Conservation (phyloP, 1,284 basidiomycete species). For the Ganoderma multipileum region DNA sequence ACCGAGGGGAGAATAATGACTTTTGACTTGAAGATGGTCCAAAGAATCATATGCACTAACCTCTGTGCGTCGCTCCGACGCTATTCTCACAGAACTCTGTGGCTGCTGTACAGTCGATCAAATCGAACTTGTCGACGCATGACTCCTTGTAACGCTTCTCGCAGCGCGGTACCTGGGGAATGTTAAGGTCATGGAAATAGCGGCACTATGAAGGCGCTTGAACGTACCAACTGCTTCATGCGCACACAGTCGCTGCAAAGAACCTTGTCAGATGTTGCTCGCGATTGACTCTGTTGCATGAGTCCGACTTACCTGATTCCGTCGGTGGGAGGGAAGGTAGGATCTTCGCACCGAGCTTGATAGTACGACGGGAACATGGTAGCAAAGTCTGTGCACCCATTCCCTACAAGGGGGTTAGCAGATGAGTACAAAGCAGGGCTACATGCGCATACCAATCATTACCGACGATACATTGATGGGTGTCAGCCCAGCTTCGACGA, state of each 20-base stretch:
- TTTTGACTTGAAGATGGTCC: background rate
- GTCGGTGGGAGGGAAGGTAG: slow-evolving; percentile 36
- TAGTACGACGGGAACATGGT: slow-evolving; percentile 41
- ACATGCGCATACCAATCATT: slow-evolving; percentile 68
- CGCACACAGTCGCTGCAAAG: slow-evolving; percentile 36
- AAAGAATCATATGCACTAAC: slow-evolving; percentile 5
- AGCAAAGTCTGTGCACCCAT: slow-evolving; percentile 41
- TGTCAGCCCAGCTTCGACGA: slow-evolving; percentile 60
- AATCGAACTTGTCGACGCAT: slow-evolving; percentile 45
- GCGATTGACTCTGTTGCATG: background rate
- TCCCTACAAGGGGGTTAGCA: slow-evolving; percentile 47
- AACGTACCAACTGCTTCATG: slow-evolving; percentile 45
- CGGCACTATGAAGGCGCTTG: background rate
- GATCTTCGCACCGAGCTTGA: slow-evolving; percentile 41
- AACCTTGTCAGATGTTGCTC: background rate
- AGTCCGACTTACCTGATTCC: slow-evolving; percentile 31
- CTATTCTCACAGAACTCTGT: slow-evolving; percentile 43
- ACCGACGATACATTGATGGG: slow-evolving; percentile 82
- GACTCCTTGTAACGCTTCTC: slow-evolving; percentile 35
- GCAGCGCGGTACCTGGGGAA: slow-evolving; percentile 39
- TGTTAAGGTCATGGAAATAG: background rate
- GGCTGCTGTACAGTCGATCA: slow-evolving; percentile 49
- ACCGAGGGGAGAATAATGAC: background rate
- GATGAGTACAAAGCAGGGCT: background rate
- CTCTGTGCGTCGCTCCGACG: slow-evolving; percentile 26